Percentiles rank a stretch among this genome's conserved stretches.
Conservation (phyloP, 495 filamentous ascomycete species). For the Penicillium cinerascens region DNA sequence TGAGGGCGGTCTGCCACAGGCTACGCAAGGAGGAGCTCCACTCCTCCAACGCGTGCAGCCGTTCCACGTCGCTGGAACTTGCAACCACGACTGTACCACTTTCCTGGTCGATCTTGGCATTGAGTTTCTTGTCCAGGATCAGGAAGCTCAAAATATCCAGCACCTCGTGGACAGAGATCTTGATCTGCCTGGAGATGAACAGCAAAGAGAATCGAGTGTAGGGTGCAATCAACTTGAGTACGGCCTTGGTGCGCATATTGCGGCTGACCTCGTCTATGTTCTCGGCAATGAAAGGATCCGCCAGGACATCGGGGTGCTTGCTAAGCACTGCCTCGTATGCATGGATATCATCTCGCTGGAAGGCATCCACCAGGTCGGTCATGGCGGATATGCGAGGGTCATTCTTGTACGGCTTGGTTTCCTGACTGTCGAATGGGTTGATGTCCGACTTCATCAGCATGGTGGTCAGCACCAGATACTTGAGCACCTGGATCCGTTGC, state of each 20-base stretch:
- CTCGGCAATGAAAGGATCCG: conserved; percentile 94
- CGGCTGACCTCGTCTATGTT: conserved; percentile 99
- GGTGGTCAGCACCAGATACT: conserved; percentile 92
- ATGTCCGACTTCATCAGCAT: conserved; percentile 99
- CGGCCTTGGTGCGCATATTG: conserved; percentile 94
- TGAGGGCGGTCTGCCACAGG: conserved; percentile 63
- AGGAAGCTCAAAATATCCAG: conserved; percentile 91
- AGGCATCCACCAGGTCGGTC: conserved; percentile 95
- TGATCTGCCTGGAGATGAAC: conserved; percentile 82
- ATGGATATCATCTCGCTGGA: conserved; percentile 92
- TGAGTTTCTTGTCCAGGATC: conserved; percentile 82
- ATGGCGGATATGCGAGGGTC: conserved; percentile 93
- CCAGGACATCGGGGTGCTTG: conserved; percentile 82
- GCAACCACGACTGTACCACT: conserved; percentile 78
- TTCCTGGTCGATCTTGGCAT: conserved; percentile 86
- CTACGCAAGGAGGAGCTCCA: conserved; percentile 67
- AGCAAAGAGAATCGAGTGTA: conserved; percentile 86
- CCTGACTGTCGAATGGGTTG: conserved; percentile 98
- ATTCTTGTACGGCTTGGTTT: conserved; percentile 98
- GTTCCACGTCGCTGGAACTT: conserved; percentile 67
- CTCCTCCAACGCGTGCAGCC: conserved; percentile 66
- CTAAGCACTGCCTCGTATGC: conserved; percentile 83
- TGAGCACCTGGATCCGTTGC: conserved; percentile 94
- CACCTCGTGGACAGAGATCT: conserved; percentile 79
- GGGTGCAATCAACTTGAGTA: conserved; percentile 88